A percentile compares a stretch with the other conserved stretches of the same genome.
Evolutionary conservation across 2,329 filamentous ascomycete genomes (phyloP).

Genomic region (Trichoderma sp.): DNA sequence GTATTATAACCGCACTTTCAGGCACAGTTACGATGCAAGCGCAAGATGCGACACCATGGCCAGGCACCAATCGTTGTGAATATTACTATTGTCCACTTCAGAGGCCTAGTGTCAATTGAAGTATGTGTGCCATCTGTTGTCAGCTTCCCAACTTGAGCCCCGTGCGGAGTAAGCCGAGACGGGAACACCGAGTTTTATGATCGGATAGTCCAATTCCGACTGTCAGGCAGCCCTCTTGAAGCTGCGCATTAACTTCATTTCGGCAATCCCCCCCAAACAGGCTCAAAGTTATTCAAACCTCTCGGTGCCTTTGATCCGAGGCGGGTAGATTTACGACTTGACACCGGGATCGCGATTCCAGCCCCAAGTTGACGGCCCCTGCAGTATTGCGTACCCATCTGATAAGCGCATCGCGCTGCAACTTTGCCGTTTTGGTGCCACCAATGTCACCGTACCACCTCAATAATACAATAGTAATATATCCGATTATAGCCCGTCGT

Average conservation of each 20-base stretch:
- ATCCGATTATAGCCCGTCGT: slow-evolving; percentile 1
- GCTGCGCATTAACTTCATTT: slow-evolving; percentile 7
- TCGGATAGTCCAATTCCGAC: neutral
- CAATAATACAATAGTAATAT: neutral
- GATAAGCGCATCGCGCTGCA: neutral
- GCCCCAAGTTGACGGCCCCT: neutral
- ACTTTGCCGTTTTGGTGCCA: neutral
- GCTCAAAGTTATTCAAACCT: neutral
- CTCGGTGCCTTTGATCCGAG: neutral
- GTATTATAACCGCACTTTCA: neutral
- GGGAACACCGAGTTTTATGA: neutral
- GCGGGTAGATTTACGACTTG: neutral
- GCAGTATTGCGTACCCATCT: neutral
- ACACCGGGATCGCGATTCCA: neutral
- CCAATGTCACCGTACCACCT: neutral
- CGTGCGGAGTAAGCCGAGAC: slow-evolving; percentile 1
- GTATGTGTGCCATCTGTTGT: neutral
- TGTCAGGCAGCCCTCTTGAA: neutral
- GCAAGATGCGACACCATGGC: neutral
- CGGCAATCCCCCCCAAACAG: neutral
- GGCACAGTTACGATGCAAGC: neutral
- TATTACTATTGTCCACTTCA: neutral
- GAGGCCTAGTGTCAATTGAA: neutral
- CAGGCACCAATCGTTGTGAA: neutral
- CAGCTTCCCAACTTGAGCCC: slow-evolving; percentile 1